These are phyloP conservation scores for Venturia carpophila DNA, from an alignment of 2,329 filamentous ascomycete species.

Conservation along the genomic window DNA sequence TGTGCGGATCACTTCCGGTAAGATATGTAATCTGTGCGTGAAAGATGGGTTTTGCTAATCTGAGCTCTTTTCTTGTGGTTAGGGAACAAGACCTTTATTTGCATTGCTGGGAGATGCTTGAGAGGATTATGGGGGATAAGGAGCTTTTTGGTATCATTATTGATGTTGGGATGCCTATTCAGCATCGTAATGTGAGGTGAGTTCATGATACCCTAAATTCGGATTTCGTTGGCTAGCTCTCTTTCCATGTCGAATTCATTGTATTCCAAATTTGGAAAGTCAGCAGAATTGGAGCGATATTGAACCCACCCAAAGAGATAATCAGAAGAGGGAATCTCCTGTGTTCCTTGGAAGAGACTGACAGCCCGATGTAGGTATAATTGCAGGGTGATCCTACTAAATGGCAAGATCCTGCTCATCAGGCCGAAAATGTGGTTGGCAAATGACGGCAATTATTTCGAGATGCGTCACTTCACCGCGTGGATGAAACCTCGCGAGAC, in stretches of 20 bases:
- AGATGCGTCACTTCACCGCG: constrained; percentile 55
- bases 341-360: neutral
- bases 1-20: constrained; percentile 54
- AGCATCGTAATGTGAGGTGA: constrained; percentile 18
- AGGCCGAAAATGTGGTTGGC: constrained; percentile 60
- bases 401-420: constrained; percentile 49
- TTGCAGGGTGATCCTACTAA: constrained; percentile 55
- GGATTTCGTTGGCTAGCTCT: neutral
- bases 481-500: constrained; percentile 52
- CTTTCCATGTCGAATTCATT: neutral
- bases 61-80: neutral
- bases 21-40: too few relatives aligned
- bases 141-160: constrained; percentile 58
- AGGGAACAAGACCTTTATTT: constrained; percentile 43
- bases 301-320: neutral
- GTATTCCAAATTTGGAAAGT: neutral
- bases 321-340: neutral
- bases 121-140: constrained; percentile 51
- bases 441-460: constrained; percentile 41
- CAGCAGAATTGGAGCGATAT: neutral
- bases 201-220: neutral
- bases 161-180: constrained; percentile 43
- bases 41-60: neutral
- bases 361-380: constrained; percentile 44
- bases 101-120: constrained; percentile 56